Conservation (phyloP, 2,329 filamentous ascomycete species). For the Fusarium sp. region DNA sequence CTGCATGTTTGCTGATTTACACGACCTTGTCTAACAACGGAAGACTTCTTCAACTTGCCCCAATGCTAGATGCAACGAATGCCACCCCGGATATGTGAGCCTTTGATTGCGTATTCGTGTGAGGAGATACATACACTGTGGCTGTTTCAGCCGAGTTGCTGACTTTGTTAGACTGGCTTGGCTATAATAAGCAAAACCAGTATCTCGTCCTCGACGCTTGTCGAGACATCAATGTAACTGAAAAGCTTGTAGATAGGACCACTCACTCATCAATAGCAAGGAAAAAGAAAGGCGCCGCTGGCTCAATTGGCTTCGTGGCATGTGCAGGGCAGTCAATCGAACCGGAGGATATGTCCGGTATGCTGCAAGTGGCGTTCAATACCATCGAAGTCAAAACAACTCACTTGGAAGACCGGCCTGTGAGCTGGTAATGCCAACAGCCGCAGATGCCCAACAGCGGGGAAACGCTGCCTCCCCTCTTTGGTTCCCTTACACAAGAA, state of each 20-base stretch:
- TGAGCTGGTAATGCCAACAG: slow-evolving; percentile 6
- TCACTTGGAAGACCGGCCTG: not conserved
- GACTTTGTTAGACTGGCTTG: not conserved
- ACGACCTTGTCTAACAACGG: slow-evolving; percentile 8
- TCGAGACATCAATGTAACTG: not conserved
- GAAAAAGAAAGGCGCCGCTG: not conserved
- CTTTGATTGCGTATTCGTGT: not conserved
- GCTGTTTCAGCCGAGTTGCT: slow-evolving; percentile 17
- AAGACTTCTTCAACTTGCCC: not conserved
- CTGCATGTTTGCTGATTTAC: slow-evolving; percentile 33
- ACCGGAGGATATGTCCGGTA: not conserved
- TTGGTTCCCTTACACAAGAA: not conserved
- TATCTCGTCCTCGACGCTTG: not conserved
- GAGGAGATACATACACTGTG: not conserved
- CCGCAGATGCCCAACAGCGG: slow-evolving; percentile 7
- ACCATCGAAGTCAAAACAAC: not conserved
- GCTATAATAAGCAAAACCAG: not conserved
- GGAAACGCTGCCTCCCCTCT: not conserved
- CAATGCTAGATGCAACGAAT: not conserved
- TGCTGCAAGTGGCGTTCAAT: not conserved
- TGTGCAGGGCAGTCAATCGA: not conserved
- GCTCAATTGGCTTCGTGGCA: not conserved
- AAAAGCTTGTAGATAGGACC: not conserved
- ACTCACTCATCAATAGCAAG: not conserved
- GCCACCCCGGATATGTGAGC: not conserved